phyloP scores from a whole-genome alignment of 495 filamentous ascomycete genomes.

The Evernia prunastri region DNA sequence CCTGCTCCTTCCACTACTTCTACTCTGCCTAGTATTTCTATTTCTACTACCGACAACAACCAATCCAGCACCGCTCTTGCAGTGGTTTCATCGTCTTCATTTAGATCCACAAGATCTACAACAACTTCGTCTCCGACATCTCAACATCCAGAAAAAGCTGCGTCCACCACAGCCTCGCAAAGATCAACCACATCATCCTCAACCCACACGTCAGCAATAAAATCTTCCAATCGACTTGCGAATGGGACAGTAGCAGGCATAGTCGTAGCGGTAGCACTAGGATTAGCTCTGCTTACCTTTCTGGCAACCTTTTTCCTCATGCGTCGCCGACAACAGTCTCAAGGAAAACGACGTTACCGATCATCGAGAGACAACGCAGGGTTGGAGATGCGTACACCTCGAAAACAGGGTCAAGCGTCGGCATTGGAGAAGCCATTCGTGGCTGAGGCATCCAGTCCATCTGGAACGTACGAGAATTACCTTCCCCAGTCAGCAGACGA shows the following conservation, averaged over 20 bases:
- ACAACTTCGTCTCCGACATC: background rate
- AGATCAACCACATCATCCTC: background rate
- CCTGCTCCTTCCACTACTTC: background rate
- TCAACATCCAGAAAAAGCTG: background rate
- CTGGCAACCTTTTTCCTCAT: constrained; percentile 28
- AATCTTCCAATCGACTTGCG: background rate
- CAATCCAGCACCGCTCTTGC: too few species aligned
- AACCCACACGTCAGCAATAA: background rate
- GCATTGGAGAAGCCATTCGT: background rate
- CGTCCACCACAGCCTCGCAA: background rate
- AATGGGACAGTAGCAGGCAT: constrained; percentile 32
- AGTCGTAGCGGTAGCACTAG: constrained; percentile 31
- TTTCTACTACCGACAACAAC: too few species aligned
- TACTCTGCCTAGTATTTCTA: background rate
- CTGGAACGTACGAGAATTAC: background rate
- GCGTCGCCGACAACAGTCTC: constrained; percentile 14
- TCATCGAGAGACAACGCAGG: background rate
- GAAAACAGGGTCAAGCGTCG: background rate
- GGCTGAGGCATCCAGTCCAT: background rate
- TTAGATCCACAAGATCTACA: too few species aligned
- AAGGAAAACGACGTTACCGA: background rate
- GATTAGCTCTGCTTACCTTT: constrained; percentile 29
- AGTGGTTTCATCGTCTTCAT: too few species aligned
- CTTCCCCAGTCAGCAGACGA: constrained; percentile 29
- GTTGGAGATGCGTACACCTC: background rate